Evolutionary conservation across 768 basidiomycete genomes (phyloP).

Genomic region (Phlegmacium glaucopus): DNA sequence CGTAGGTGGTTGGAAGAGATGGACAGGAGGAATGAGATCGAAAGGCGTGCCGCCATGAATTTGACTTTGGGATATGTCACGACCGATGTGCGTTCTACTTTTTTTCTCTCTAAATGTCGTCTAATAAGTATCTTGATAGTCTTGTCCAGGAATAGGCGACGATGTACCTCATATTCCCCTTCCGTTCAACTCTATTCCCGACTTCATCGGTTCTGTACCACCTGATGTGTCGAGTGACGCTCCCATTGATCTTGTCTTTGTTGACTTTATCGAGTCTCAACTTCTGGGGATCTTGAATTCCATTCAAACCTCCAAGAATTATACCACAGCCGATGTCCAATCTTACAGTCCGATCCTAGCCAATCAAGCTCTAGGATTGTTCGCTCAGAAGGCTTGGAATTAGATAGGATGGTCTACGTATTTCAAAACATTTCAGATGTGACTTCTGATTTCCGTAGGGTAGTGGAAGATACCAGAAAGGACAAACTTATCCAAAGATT

Average conservation of each 20-base stretch:
- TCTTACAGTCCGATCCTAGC: constrained; percentile 52
- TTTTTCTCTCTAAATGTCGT: background rate
- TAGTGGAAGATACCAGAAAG: too few species aligned
- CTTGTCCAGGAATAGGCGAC: constrained; percentile 74
- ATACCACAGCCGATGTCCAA: constrained; percentile 46
- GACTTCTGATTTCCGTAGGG: too few species aligned
- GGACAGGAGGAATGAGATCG: constrained; percentile 35
- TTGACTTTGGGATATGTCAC: constrained; percentile 78
- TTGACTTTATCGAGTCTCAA: constrained; percentile 59
- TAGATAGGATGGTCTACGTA: constrained; percentile 10
- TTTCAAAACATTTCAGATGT: too few species aligned
- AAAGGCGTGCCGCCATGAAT: constrained; percentile 41
- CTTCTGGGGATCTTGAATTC: constrained; percentile 54
- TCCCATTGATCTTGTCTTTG: constrained; percentile 71
- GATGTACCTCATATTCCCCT: constrained; percentile 64
- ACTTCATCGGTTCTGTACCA: constrained; percentile 55
- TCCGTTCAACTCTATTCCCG: constrained; percentile 49
- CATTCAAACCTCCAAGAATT: constrained; percentile 47
- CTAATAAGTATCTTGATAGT: constrained; percentile 27
- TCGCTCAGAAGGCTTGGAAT: constrained; percentile 49
- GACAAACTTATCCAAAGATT: too few species aligned
- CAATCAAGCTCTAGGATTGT: constrained; percentile 52
- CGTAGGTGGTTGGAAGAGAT: constrained; percentile 58
- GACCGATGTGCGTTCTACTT: constrained; percentile 43
- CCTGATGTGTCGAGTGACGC: constrained; percentile 48